Evolutionary conservation across 352 stramenopile genomes (phyloP).

Genomic region (Aphanomyces astaci): DNA sequence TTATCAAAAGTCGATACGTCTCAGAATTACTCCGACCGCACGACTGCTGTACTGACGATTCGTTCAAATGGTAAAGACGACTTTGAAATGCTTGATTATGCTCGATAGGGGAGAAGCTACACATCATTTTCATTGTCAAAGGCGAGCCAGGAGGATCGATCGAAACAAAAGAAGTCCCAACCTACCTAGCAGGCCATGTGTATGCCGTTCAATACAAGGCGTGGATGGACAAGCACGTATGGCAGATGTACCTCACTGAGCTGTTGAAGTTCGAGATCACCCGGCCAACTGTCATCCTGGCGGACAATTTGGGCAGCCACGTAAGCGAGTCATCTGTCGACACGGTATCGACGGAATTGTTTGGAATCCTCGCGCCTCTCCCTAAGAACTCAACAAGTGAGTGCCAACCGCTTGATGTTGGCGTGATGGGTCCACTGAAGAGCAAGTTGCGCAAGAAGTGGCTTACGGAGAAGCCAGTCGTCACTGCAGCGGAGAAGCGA

Average conservation of each 20-base stretch:
- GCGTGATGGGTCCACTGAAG: constrained; percentile 10
- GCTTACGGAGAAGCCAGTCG: background rate
- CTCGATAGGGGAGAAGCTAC: background rate
- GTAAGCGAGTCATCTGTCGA: background rate
- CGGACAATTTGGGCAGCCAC: constrained; percentile 10
- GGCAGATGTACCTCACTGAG: constrained; percentile 1
- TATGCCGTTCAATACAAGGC: constrained; percentile 9
- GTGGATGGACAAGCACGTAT: background rate
- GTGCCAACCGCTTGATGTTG: constrained; percentile 3
- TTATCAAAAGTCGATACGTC: background rate
- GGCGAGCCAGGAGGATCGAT: constrained; percentile 4
- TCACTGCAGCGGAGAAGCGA: background rate
- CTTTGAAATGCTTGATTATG: background rate
- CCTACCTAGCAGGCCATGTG: background rate
- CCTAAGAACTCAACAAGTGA: constrained; percentile 1
- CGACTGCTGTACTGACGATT: background rate
- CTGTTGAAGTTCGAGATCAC: background rate
- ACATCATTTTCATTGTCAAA: background rate
- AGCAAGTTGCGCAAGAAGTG: background rate
- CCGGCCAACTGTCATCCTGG: background rate
- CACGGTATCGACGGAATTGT: background rate
- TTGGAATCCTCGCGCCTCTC: background rate
- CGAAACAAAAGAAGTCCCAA: background rate
- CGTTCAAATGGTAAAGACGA: background rate
- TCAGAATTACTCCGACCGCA: background rate